Conservation (phyloP, 352 stramenopile species). For the Aphanomyces invadans region DNA sequence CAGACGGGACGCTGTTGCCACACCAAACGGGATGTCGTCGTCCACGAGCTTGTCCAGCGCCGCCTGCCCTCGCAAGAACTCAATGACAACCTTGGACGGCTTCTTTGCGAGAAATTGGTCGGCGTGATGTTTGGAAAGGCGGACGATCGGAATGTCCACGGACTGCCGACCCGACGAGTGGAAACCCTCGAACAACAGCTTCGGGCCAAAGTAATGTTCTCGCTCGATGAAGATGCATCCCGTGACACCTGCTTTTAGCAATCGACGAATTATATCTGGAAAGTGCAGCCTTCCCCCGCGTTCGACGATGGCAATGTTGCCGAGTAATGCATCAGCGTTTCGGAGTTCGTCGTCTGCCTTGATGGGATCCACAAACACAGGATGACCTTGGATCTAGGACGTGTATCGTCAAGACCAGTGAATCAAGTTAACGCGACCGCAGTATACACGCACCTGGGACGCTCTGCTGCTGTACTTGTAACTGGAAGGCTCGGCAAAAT, state of each 20-base stretch:
- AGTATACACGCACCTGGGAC: constrained; percentile 27
- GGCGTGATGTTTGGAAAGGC: constrained; percentile 69
- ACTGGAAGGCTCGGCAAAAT: constrained; percentile 78
- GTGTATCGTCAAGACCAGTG: too few species aligned
- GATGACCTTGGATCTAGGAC: constrained; percentile 30
- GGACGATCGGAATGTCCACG: constrained; percentile 66
- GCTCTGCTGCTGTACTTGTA: constrained; percentile 63
- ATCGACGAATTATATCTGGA: constrained; percentile 67
- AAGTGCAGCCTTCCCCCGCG: constrained; percentile 73
- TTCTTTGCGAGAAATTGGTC: constrained; percentile 56
- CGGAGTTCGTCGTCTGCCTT: constrained; percentile 59
- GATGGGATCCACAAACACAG: constrained; percentile 58
- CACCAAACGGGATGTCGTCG: constrained; percentile 67
- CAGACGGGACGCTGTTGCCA: constrained; percentile 57
- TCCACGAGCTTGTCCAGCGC: constrained; percentile 56
- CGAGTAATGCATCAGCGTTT: constrained; percentile 50
- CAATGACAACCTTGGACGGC: constrained; percentile 50
- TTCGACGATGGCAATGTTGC: constrained; percentile 69
- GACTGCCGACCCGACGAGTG: constrained; percentile 73
- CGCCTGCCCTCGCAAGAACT: constrained; percentile 58
- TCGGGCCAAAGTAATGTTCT: constrained; percentile 41
- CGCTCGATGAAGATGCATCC: constrained; percentile 76
- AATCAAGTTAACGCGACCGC: too few species aligned
- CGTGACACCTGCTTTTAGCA: constrained; percentile 52
- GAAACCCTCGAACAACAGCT: constrained; percentile 80